Evolutionary conservation across 495 filamentous ascomycete species (phyloP), one percentile per base, ranked within the genome.

Genomic region (Cercophora samala): DNA sequence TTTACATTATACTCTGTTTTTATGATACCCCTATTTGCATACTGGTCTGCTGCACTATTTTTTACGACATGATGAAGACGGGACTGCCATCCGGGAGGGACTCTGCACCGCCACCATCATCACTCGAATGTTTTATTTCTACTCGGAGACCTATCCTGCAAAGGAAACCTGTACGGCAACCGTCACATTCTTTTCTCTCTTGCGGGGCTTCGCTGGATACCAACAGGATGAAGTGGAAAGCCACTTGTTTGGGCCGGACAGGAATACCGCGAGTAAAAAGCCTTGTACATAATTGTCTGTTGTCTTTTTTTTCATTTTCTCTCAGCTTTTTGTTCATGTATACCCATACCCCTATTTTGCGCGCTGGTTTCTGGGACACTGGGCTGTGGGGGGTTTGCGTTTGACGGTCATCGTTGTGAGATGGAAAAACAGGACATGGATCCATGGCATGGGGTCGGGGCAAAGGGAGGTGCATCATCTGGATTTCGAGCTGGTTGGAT

Each of bases 1-100:
- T 58, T 32, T 17, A 8, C 51, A 21, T 56, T 62, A 51, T 61
- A 56, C 56, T 65, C 52, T 32, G 1, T 29, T 56, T n/a, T 64
- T 59, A 60, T 65, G 67, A 69, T 69, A 69, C 67, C 67, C 67
- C 9, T 65, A 53, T 59, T 69, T 60, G 55, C 67, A 52, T 68
- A 62, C 24, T 32, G 54, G 58, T 59, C 42, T 23, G 58, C 62
- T 65, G 18, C 5, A 23, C 52, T 13, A 55, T 29, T 54, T 25
- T 23, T 63, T 22, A 60, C 58, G 58, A 21, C 24, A 62, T 62
- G 32, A 62, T 62, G 29, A 62, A 19, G 15, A 60, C 60, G 46
- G 26, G 25, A 56, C 19, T 56, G 53, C n/a, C 22, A 23, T 19
- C 22, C 37, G 37, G n/a, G n/a, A 19, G 37, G n/a, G n/a, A 19